Base-by-base conservation (phyloP, 2,329 filamentous ascomycete species). In the Ceratocystis colombiana region DNA sequence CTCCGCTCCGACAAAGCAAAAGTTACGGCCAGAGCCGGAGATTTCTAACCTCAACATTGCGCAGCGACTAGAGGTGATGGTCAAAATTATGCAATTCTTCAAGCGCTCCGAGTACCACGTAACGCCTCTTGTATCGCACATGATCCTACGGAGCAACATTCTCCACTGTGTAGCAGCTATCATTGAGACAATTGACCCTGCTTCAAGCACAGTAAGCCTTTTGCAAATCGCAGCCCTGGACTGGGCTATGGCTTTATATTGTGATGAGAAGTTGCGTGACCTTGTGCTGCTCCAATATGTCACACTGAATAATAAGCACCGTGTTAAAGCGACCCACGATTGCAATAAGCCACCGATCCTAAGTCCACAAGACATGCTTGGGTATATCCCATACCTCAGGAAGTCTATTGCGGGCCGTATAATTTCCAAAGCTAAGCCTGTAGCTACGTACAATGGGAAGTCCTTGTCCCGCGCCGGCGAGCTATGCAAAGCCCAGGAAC, bases 371-470 rank as follows among this genome's bases (percentile, higher is more conserved):
- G 30, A n/a, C 15, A 37, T 59, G 55, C 55, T 17, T 37, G 7
- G 30, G 25, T 59, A 59, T 25, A 59, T 59, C 8, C 55, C 55
- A n/a, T 59, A 59, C 25, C 55, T 59, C 12, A 28, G 55, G 15
- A 59, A 59, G 55, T 59, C 55, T 5, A 12, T 59, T 20, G 55
- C 55, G 15, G 55, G 55, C 1, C 55, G 55, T n/a, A 37, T 59
- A n/a, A 59, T 59, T 59, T 59, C 55, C 55, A 59, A 59, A 25
- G 55, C 55, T 15, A 59, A 37, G 55, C 55, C 55, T 17, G 55
- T 59, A 1, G 15, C 28, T 8, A 20, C 30, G 28, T 59, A 37
- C 55, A 37, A 37, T 10, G 55, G 55, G 15, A 59, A 59, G 55
- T 37, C 55, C 5, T 37, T 59, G 25, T 59, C 55, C n/a, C 55